Base-by-base conservation (phyloP, 1,284 basidiomycete species). In the Sutorius eximius region DNA sequence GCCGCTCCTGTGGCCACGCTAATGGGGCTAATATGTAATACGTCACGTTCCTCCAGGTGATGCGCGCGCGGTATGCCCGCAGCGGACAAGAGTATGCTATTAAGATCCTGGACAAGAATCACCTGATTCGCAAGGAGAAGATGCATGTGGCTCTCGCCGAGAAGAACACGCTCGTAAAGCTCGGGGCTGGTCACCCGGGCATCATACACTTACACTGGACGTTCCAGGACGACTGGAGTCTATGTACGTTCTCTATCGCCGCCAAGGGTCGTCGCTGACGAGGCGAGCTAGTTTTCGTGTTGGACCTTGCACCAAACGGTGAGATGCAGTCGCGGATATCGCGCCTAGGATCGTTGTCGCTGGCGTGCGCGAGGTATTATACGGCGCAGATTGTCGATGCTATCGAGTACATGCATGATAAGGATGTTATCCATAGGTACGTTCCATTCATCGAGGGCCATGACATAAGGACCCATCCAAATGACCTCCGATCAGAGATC, bases 281-380 rank as follows among this genome's bases (percentile, higher is more conserved):
- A 30, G 3, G 1, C 12, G 27, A 29, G 56, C 55, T 63, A 96
- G 94, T 93, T 73, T 97, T 95, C 63, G 93, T 95, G 0, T 79
- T 97, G 57, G 94, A 97, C 70, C 78, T 94, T 15, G 93, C 91
- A 0, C 77, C 80, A n/a, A 95, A 96, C 67, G 95, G 94, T 36
- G 95, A 97, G 69, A 80, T 98, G 63, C 86, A 95, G 57, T 81
- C 84, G 0, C 78, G 86, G 55, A 89, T 97, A 66, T 86, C 86
- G 15, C 79, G 82, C 37, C 74, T 89, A 55, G 95, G 95, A 10
- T 97, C 95, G 0, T 76, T 98, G 34, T 92, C 91, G 16, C 69
- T 88, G 16, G 65, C 73, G 5, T 93, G 89, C 55, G 79, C 90
- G 0, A 80, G 86, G 34, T 91, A 91, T 71, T 97, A 96, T 69